A percentile compares a stretch with the other conserved stretches of the same genome.
phyloP scores from a whole-genome alignment of 805 yeast genomes.

The Metschnikowia continentalis region DNA sequence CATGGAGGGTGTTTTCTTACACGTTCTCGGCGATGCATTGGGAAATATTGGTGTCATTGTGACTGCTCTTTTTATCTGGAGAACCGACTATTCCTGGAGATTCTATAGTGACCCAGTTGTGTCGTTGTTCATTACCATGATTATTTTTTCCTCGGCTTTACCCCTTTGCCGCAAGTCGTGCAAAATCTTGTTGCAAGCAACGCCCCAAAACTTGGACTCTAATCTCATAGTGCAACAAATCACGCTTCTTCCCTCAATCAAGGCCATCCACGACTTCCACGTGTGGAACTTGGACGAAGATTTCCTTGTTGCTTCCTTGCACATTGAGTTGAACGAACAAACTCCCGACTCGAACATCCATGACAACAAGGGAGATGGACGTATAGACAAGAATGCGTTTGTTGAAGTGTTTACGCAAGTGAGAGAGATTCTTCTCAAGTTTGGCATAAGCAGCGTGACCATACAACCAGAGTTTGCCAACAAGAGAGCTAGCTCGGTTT shows the following conservation, averaged over 20 bases:
- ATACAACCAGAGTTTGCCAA: slow-evolving; percentile 86
- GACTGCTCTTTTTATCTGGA: slow-evolving; percentile 91
- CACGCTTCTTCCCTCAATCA: slow-evolving; percentile 62
- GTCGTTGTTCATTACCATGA: slow-evolving; percentile 78
- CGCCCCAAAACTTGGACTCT: slow-evolving; percentile 80
- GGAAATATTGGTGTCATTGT: slow-evolving; percentile 92
- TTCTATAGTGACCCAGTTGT: slow-evolving; percentile 82
- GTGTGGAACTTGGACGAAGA: slow-evolving; percentile 94
- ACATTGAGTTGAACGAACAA: slow-evolving; percentile 55
- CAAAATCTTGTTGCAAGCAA: slow-evolving; percentile 84
- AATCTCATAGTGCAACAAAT: slow-evolving; percentile 70
- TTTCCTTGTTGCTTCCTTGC: slow-evolving; percentile 81
- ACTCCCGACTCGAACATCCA: slow-evolving; percentile 24
- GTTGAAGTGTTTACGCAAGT: slow-evolving; percentile 68
- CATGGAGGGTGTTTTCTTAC: slow-evolving; percentile 96
- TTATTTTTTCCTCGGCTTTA: slow-evolving; percentile 86
- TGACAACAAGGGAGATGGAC: slow-evolving; percentile 49
- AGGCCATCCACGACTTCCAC: slow-evolving; percentile 91
- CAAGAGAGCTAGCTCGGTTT: slow-evolving; percentile 17
- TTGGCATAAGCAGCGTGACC: slow-evolving; percentile 89
- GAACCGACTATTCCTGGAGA: slow-evolving; percentile 85
- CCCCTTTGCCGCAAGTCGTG: slow-evolving; percentile 87
- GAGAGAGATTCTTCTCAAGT: slow-evolving; percentile 71
- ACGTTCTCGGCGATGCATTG: slow-evolving; percentile 92
- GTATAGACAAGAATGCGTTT: slow-evolving; percentile 41